phyloP scores from a whole-genome alignment of 495 filamentous ascomycete genomes.

The Pseudomonodictys pantanalensis region DNA sequence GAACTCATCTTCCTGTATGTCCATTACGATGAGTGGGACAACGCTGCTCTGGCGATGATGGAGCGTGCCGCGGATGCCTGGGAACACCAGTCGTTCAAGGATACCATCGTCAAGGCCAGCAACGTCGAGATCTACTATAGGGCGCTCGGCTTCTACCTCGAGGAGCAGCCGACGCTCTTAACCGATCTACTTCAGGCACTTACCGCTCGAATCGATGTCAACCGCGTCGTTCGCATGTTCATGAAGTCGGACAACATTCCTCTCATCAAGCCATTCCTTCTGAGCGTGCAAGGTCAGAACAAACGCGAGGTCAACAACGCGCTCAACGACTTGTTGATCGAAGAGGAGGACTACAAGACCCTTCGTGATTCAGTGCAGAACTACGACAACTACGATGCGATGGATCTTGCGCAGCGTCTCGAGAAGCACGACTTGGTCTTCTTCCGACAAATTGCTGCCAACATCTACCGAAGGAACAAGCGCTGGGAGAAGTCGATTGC shows the following conservation, averaged over 20 bases:
- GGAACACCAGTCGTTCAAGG: slow-evolving; percentile 99
- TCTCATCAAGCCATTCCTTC: slow-evolving; percentile 97
- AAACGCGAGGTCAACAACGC: slow-evolving; percentile 97
- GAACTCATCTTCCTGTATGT: slow-evolving; percentile 98
- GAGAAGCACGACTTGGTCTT: slow-evolving; percentile 98
- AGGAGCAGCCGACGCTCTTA: slow-evolving; percentile 91
- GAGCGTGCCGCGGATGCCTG: slow-evolving; percentile 96
- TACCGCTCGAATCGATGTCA: slow-evolving; percentile 93
- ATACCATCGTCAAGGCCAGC: slow-evolving; percentile 95
- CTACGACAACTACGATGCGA: slow-evolving; percentile 97
- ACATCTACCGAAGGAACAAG: slow-evolving; percentile 99
- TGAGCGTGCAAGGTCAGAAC: slow-evolving; percentile 95
- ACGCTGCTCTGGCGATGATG: slow-evolving; percentile 98
- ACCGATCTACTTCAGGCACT: slow-evolving; percentile 92
- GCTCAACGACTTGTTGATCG: slow-evolving; percentile 96
- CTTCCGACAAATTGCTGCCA: slow-evolving; percentile 98
- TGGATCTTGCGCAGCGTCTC: slow-evolving; percentile 89
- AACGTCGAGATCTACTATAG: slow-evolving; percentile 99
- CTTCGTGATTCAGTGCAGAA: slow-evolving; percentile 96
- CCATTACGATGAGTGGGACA: slow-evolving; percentile 99
- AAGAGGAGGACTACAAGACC: slow-evolving; percentile 99
- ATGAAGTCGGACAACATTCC: slow-evolving; percentile 97
- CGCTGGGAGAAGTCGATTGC: slow-evolving; percentile 99
- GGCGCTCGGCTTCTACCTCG: slow-evolving; percentile 94
- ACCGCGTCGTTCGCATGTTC: slow-evolving; percentile 97